Conservation (phyloP, 768 basidiomycete species). For the Boletellus ananas region DNA sequence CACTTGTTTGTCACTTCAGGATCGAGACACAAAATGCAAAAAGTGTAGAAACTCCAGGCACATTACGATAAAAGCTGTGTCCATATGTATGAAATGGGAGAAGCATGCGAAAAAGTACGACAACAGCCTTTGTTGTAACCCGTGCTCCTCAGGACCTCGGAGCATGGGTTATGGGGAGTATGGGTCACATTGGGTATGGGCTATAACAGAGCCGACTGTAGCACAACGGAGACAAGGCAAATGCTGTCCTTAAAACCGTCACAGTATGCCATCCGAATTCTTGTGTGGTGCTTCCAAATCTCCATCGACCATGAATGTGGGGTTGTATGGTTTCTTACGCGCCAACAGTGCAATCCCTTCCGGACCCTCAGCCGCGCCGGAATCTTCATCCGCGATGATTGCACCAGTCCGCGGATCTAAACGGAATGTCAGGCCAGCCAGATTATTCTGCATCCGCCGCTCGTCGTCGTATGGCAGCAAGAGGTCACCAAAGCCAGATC, state of each 20-base stretch:
- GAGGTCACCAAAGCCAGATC: slow-evolving; percentile 59
- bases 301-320: slow-evolving; percentile 2
- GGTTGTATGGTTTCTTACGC: slow-evolving; percentile 4
- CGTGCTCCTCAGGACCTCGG: no score
- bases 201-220: no score
- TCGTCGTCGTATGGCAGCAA: slow-evolving; percentile 58
- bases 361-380: not conserved
- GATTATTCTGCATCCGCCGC: slow-evolving; percentile 41
- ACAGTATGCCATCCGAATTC: not conserved
- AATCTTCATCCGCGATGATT: slow-evolving; percentile 52
- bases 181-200: no score
- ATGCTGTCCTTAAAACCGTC: not conserved
- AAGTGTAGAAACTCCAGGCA: not conserved
- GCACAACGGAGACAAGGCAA: not conserved
- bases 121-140: no score
- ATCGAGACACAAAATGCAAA: not conserved
- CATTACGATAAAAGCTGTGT: no score
- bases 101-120: no score
- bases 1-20: slow-evolving; percentile 15
- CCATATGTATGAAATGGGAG: no score
- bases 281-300: slow-evolving; percentile 3
- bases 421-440: slow-evolving; percentile 49
- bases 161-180: no score
- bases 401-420: slow-evolving; percentile 59
- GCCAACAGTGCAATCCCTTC: slow-evolving; percentile 19